Percentiles rank a stretch among this genome's conserved stretches.
These are phyloP conservation scores for Colletotrichum paranaense DNA, from an alignment of 2,329 filamentous ascomycete genomes.

Conservation along the genomic window DNA sequence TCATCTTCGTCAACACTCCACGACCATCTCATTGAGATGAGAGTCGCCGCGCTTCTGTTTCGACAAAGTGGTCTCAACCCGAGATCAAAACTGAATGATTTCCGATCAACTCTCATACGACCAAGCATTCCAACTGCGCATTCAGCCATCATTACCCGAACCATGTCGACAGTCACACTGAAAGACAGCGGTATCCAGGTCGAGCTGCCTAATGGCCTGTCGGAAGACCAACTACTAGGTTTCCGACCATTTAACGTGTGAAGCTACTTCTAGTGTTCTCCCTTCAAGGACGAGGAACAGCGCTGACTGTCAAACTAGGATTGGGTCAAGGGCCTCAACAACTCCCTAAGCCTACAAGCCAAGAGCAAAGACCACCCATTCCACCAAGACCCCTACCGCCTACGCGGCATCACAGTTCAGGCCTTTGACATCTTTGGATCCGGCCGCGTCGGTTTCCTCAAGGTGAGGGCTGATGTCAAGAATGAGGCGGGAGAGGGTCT, in stretches of 20 bases:
- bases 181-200: conserved; percentile 53
- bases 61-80: background rate
- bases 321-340: conserved; percentile 61
- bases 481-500: conserved; percentile 61
- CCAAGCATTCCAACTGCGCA: too few relatives aligned
- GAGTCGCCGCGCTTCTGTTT: background rate
- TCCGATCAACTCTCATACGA: background rate
- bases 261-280: fast-evolving
- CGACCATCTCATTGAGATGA: background rate
- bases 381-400: conserved; percentile 62
- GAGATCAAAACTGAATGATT: background rate
- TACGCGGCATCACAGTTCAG: conserved; percentile 63
- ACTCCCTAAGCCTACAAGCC: conserved; percentile 59
- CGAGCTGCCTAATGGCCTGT: conserved; percentile 55
- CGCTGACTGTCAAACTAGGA: conserved; percentile 45
- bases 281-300: background rate
- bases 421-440: conserved; percentile 63
- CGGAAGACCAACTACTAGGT: conserved; percentile 54
- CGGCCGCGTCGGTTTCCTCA: conserved; percentile 65
- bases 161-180: conserved; percentile 56
- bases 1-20: conserved; percentile 6
- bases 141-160: background rate
- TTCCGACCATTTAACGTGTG: conserved; percentile 64
- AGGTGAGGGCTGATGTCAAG: conserved; percentile 60
- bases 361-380: conserved; percentile 59